Base-by-base conservation (phyloP, 192 early-diverging fungal genomes). In the Podila horticola region DNA sequence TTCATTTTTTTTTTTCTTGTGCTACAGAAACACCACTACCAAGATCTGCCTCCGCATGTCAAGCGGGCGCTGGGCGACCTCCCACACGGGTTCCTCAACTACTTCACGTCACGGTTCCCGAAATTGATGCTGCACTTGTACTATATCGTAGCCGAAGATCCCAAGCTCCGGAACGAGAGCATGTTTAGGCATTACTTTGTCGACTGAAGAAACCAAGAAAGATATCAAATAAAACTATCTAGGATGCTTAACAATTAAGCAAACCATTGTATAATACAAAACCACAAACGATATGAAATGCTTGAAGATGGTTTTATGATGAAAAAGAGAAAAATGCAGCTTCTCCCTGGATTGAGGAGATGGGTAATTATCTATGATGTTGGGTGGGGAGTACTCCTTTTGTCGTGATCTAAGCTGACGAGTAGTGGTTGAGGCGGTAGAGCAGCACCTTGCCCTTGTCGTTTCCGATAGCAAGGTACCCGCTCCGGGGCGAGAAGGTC, bases 21-120 rank as follows among this genome's bases (percentile, higher is more conserved):
- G 5, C n/a, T 45, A 6, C 76, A 95, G 93, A 98, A 98, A 92
- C 95, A 97, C 74, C 97, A 99, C 76, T 99, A 95, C 82, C 96
- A 97, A 79, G 97, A 99, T 81, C 84, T 98, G 68, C 91, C 95
- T 6, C 79, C 83, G 34, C 85, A 90, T 72, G 92, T 95, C 22
- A 91, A 95, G 70, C 85, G 88, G 49, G 84, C 92, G 2, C 84
- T 98, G 29, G 97, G 97, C 29, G 86, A 93, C 36, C 86, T 95
- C 4, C 97, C 97, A 12, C 92, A 95, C 34, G 95, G 93, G 26
- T 99, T 95, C 71, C 72, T 97, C 71, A 83, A 86, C 59, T 99
- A 97, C 75, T 99, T 97, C 76, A 94, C 95, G 51, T 92, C 93
- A 0, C 85, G 94, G 79, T 99, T 98, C 81, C 97, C 97, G 9